These are phyloP conservation scores for Zoysia japonica DNA, from an alignment of 176 grass and related monocot species.

Conservation along the genomic window DNA sequence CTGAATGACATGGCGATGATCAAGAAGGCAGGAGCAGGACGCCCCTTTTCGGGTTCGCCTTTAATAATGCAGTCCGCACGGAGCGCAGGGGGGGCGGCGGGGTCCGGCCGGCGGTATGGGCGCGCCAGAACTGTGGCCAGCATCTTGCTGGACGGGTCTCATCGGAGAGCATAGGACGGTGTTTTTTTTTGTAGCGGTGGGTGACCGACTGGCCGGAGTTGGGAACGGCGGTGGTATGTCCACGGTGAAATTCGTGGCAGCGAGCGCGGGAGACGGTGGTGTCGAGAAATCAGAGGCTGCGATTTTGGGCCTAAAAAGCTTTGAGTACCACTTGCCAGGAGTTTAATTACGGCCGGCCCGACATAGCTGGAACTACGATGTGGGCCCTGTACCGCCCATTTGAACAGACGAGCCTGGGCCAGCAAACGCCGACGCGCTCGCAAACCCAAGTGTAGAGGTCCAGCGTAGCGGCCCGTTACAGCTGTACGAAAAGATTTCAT, in stretches of 20 bases:
- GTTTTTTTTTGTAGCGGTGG: too few species aligned
- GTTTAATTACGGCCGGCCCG: too few species aligned
- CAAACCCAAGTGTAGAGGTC: neutral
- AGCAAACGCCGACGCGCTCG: neutral
- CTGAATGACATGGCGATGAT: slow-evolving; percentile 1
- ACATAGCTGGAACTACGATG: neutral
- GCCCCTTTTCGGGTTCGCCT: neutral
- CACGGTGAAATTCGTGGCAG: too few species aligned
- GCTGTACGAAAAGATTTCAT: too few species aligned
- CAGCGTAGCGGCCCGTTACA: neutral
- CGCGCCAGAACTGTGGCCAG: neutral
- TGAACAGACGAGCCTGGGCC: neutral
- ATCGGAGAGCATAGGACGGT: neutral
- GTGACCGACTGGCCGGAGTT: too few species aligned
- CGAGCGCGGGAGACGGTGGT: too few species aligned
- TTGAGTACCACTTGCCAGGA: too few species aligned
- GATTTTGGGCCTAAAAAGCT: too few species aligned
- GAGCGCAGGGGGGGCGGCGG: neutral
- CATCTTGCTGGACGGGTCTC: neutral
- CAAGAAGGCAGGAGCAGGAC: neutral
- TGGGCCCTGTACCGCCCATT: neutral
- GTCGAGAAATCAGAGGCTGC: too few species aligned
- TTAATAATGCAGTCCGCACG: neutral
- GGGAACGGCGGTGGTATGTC: too few species aligned
- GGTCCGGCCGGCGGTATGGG: neutral